Evolutionary conservation across 768 basidiomycete genomes (phyloP).

Genomic region (Pleurotus ostreatus): DNA sequence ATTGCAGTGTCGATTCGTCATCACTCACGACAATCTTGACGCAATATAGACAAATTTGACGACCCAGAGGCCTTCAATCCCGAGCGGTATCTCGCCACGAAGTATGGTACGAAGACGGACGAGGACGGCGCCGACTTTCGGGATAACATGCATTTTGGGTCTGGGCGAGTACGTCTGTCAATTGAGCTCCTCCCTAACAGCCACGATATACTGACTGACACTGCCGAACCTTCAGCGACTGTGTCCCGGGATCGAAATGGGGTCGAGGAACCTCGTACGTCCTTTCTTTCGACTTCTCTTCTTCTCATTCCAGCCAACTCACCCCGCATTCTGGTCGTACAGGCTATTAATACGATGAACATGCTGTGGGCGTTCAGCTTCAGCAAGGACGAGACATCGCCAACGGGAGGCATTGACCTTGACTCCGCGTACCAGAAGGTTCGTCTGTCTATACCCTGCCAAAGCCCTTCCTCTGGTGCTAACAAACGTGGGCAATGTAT

Average conservation of each 20-base stretch:
- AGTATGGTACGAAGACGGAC: slow-evolving; percentile 13
- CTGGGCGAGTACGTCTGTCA: slow-evolving; percentile 12
- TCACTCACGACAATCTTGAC: background rate
- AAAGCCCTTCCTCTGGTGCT: background rate
- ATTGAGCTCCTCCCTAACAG: background rate
- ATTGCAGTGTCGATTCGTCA: background rate
- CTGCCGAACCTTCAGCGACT: slow-evolving; percentile 11
- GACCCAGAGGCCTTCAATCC: background rate
- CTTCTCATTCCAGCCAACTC: background rate
- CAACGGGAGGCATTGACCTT: background rate
- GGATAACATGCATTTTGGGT: slow-evolving; percentile 12
- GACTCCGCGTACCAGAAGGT: background rate
- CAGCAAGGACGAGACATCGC: background rate
- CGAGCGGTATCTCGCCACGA: background rate
- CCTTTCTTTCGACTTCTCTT: background rate
- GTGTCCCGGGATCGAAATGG: slow-evolving; percentile 16
- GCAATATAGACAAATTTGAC: background rate
- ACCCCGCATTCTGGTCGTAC: background rate
- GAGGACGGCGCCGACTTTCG: slow-evolving; percentile 10
- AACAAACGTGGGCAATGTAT: no score
- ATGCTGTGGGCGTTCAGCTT: slow-evolving; percentile 27
- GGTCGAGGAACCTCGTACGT: slow-evolving; percentile 13
- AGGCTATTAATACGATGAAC: slow-evolving; percentile 22
- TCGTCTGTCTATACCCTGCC: background rate
- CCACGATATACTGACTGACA: background rate